These are phyloP conservation scores for Flaveria trinervia DNA, from an alignment of 129 eudicot species.

Conservation along the genomic window DNA sequence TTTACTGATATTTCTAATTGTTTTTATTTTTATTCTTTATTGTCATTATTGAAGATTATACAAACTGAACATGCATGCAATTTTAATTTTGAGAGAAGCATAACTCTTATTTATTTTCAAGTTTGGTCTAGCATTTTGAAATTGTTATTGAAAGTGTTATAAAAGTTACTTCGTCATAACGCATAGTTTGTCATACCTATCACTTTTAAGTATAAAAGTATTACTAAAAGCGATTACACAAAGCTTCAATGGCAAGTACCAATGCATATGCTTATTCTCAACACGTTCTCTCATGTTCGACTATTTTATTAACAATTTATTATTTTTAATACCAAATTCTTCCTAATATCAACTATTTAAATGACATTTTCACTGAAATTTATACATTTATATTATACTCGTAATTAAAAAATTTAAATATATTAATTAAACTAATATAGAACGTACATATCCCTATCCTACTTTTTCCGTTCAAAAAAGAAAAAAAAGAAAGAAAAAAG, in stretches of 20 bases:
- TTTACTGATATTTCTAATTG: too few relatives aligned
- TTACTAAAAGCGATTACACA: conserved; percentile 15
- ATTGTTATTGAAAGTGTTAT: background rate
- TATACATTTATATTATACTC: background rate
- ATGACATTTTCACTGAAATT: conserved; percentile 14
- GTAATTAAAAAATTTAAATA: too few relatives aligned
- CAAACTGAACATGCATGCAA: too few relatives aligned
- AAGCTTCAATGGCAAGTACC: conserved; percentile 31
- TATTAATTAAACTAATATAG: background rate
- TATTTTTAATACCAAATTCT: conserved; percentile 4
- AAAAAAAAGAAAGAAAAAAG: background rate
- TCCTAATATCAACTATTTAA: background rate
- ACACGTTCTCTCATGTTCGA: conserved; percentile 29
- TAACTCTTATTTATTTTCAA: background rate
- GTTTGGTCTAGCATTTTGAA: background rate
- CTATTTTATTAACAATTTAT: background rate
- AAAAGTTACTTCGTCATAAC: background rate
- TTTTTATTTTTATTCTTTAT: too few relatives aligned
- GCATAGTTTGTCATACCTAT: background rate
- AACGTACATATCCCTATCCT: conserved; percentile 7
- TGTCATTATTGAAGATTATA: too few relatives aligned
- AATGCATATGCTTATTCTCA: conserved; percentile 12
- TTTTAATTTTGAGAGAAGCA: background rate
- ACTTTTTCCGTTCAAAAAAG: background rate
- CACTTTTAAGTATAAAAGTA: conserved; percentile 2